Evolutionary conservation across 345 rosid species (phyloP).

Genomic region (Pugionium cornutum): DNA sequence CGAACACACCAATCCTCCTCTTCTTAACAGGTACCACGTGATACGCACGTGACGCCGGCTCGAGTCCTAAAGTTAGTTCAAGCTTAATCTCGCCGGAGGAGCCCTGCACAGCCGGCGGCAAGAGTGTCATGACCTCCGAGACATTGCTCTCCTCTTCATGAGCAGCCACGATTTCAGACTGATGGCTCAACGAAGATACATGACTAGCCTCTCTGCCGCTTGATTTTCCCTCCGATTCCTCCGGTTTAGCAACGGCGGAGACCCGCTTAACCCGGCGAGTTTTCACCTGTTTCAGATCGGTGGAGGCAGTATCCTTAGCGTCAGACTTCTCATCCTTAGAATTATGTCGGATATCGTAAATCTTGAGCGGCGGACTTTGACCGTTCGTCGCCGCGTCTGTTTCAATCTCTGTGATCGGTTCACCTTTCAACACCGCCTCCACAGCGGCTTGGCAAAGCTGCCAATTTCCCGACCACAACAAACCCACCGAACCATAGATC

Average conservation of each 20-base stretch:
- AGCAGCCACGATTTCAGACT: constrained; percentile 58
- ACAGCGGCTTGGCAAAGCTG: constrained; percentile 94
- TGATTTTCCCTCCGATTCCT: constrained; percentile 31
- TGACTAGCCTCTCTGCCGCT: constrained; percentile 58
- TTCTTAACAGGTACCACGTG: constrained; percentile 78
- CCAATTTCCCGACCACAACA: constrained; percentile 95
- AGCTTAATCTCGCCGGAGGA: constrained; percentile 47
- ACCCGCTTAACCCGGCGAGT: constrained; percentile 25
- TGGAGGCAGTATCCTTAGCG: constrained; percentile 20
- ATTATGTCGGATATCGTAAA: constrained; percentile 84
- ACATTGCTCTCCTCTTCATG: constrained; percentile 61
- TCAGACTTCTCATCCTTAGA: constrained; percentile 68
- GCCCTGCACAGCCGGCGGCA: constrained; percentile 53
- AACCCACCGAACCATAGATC: constrained; percentile 92
- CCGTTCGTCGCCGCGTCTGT: constrained; percentile 73
- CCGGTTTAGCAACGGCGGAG: background rate
- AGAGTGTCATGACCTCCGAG: constrained; percentile 43
- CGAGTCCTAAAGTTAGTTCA: constrained; percentile 63
- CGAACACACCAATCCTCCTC: constrained; percentile 47
- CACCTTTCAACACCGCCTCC: constrained; percentile 78
- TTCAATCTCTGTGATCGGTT: constrained; percentile 71
- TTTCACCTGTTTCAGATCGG: constrained; percentile 20
- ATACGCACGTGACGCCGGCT: constrained; percentile 51
- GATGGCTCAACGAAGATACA: constrained; percentile 89
- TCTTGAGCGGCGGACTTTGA: constrained; percentile 80